phyloP scores from a whole-genome alignment of 1,139 yeast species.

The Yamadazyma membranifaciens region DNA sequence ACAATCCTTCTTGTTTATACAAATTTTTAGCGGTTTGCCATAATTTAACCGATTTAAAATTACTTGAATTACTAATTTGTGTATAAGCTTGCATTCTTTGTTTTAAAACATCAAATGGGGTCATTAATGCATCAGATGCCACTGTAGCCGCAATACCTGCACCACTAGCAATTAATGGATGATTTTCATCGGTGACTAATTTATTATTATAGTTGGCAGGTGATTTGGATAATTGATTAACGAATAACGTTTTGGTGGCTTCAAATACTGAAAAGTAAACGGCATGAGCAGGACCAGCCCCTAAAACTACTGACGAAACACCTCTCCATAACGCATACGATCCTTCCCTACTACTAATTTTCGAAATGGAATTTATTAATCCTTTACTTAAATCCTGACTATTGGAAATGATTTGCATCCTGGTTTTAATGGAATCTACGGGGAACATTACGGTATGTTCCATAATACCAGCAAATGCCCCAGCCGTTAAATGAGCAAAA shows the following conservation, averaged over 20 bases:
- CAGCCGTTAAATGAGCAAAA: constrained; percentile 80
- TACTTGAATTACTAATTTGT: constrained; percentile 11
- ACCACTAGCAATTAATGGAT: constrained; percentile 77
- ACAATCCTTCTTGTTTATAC: constrained; percentile 72
- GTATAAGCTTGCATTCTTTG: constrained; percentile 55
- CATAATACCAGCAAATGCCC: constrained; percentile 98
- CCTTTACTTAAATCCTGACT: constrained; percentile 37
- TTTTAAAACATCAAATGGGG: constrained; percentile 94
- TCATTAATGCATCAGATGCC: constrained; percentile 94
- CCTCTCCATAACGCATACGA: constrained; percentile 92
- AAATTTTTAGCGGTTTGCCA: constrained; percentile 46
- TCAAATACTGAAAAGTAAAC: constrained; percentile 97
- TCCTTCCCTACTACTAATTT: constrained; percentile 87
- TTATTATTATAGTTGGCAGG: constrained; percentile 17
- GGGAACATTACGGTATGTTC: constrained; percentile 98
- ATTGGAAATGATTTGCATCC: constrained; percentile 77
- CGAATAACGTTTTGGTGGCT: constrained; percentile 63
- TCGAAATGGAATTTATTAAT: constrained; percentile 61
- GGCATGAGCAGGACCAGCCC: constrained; percentile 99
- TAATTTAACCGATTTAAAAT: constrained; percentile 24
- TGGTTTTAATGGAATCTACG: constrained; percentile 88
- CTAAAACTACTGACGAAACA: constrained; percentile 85
- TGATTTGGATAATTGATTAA: constrained; percentile 33
- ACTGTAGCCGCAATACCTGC: constrained; percentile 96
- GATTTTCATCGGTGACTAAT: constrained; percentile 61